Base-by-base conservation (phyloP, 805 yeast genomes). In the Wickerhamomyces alni region DNA sequence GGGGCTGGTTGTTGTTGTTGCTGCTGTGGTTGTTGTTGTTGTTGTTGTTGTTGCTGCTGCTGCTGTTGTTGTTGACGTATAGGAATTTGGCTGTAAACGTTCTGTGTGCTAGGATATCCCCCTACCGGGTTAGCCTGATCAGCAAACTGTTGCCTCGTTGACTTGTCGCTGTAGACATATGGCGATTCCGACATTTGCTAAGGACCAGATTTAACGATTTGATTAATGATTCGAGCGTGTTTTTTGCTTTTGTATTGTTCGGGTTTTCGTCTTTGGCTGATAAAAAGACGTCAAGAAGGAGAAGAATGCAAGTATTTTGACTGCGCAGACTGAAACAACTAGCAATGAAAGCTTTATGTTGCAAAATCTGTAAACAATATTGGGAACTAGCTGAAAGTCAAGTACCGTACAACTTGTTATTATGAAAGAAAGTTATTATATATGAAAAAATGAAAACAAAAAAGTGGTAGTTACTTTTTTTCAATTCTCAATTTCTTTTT, bases 21-120 rank as follows among this genome's bases (percentile, higher is more conserved):
- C 26, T 19, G 37, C 28, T 41, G 29, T 8, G 29, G 39, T 26
- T 37, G 44, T 31, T 30, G 37, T 37, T 19, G 35, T 11, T 30
- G 42, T 27, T 48, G 56, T n/a, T 40, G 49, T 5, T 35, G 50
- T 32, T 44, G 49, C 33, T 37, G 44, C 36, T 43, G 54, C 22
- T 46, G 52, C 25, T 45, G 45, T 28, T 42, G 50, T n/a, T 27
- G 49, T 33, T 35, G 41, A 13, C 30, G 36, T 13, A 30, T 45
- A 8, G 35, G 39, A 24, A 39, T 35, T 29, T 41, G 44, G 12
- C 58, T n/a, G 16, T 33, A 41, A 15, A 28, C 35, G 8, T 16
- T n/a, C 28, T 42, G 41, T 30, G 29, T 26, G 29, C 12, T 26
- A 11, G 29, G 15, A n/a, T 26, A 26, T 11, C 15, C 15, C 6